A percentile compares a stretch with the other conserved stretches of the same genome.
Conservation (phyloP, 2,329 filamentous ascomycete species). For the Anisogramma anomala region DNA sequence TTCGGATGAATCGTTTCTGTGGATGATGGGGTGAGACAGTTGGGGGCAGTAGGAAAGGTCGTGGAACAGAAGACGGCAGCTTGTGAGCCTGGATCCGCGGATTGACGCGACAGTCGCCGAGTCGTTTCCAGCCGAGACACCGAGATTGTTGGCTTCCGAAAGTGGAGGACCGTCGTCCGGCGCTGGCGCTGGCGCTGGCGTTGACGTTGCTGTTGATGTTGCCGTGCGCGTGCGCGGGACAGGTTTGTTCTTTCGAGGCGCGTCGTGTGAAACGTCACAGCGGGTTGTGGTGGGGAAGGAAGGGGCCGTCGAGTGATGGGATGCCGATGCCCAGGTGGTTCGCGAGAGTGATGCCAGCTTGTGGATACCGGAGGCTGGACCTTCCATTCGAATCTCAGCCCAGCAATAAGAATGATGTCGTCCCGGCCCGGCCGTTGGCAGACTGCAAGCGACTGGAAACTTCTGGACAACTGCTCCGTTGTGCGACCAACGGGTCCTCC, state of each 20-base stretch:
- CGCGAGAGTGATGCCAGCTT: not conserved
- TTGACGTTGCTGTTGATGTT: too few relatives aligned
- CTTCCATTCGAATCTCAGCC: too few relatives aligned
- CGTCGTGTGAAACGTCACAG: constrained; percentile 9
- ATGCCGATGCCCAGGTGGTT: not conserved
- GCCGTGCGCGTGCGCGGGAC: constrained; percentile 6
- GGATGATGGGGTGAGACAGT: constrained; percentile 1
- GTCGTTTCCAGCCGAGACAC: constrained; percentile 3
- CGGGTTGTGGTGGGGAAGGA: constrained; percentile 11
- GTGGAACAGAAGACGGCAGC: constrained; percentile 1
- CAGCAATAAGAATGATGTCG: too few relatives aligned
- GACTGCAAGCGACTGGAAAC: not conserved
- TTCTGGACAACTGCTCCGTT: not conserved
- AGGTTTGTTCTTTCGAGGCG: constrained; percentile 2
- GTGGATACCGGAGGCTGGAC: too few relatives aligned
- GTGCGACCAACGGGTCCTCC: not conserved
- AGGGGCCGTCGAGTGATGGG: not conserved
- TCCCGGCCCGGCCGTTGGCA: too few relatives aligned
- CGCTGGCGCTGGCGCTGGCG: too few relatives aligned
- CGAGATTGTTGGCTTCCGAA: not conserved
- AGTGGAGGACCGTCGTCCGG: constrained; percentile 8
- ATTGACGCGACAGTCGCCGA: not conserved
- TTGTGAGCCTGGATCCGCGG: not conserved
- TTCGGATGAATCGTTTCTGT: not conserved
- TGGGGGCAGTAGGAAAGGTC: not conserved